Conservation (phyloP, 2,329 filamentous ascomycete genomes). For the Trichoderma sp. region DNA sequence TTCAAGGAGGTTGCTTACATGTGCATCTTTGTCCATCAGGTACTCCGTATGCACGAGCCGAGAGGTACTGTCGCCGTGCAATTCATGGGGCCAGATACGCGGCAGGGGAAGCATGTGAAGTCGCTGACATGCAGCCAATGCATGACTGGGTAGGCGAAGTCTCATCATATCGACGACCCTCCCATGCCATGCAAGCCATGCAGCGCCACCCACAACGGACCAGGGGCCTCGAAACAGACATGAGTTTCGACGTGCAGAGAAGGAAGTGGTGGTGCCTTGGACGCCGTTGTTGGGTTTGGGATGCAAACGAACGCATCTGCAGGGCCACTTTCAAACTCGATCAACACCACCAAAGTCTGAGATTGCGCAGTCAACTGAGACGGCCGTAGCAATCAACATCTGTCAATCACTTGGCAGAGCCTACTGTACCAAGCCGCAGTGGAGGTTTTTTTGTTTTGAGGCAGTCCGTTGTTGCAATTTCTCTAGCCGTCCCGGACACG, state of each 20-base stretch:
- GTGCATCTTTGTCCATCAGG: neutral
- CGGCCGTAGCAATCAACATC: neutral
- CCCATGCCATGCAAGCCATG: slow-evolving; percentile 11
- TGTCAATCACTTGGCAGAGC: neutral
- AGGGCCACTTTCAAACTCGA: neutral
- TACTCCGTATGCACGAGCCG: neutral
- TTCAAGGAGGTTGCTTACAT: slow-evolving; percentile 15
- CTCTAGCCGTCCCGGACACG: neutral
- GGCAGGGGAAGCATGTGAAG: neutral
- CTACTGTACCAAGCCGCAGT: neutral
- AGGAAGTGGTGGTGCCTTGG: neutral
- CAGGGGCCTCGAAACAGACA: neutral
- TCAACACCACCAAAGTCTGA: neutral
- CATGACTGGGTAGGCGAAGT: neutral
- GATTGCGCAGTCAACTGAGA: neutral
- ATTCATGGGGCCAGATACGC: neutral
- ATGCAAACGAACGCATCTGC: neutral
- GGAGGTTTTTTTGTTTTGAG: neutral
- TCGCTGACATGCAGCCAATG: slow-evolving; percentile 16
- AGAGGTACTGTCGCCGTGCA: neutral
- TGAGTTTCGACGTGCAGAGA: slow-evolving; percentile 16
- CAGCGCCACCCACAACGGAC: slow-evolving; percentile 6
- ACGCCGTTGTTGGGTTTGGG: neutral
- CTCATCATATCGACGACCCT: slow-evolving; percentile 10
- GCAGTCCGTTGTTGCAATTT: slow-evolving; percentile 10